Base-by-base conservation (phyloP, 106 monocot genomes). In the Gastrodia elata region DNA sequence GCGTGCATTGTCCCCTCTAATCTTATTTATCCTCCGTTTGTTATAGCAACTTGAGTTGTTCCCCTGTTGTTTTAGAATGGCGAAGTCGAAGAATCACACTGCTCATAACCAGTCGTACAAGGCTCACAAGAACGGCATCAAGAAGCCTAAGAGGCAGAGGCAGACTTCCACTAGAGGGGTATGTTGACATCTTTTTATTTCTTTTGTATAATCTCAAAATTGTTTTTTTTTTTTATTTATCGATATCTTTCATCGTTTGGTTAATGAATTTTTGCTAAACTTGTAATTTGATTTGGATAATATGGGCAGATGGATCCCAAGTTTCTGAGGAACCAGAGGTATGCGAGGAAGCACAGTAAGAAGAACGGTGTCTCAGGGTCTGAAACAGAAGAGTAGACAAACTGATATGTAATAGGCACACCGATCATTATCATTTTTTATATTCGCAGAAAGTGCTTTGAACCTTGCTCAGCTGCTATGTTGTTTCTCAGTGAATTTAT, bases 51-150 rank as follows among this genome's bases (percentile, higher is more conserved):
- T 40, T 41, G 39, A 68, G n/a, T 68, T 68, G 0, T 40, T 69
- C 20, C 40, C 13, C 26, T 25, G 8, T 0, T 18, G 20, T 0
- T 8, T 69, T 40, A 39, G 25, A 77, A 86, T 82, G 86, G 86
- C 86, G 67, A 86, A 86, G 80, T 86, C 86, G 82, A 86, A 86
- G 86, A 86, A 86, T 55, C 86, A 86, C 82, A 86, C 86, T 24
- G 86, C 86, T 27, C 86, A 86, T 77, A 83, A 86, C 74, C 82
- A 86, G 74, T 80, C 79, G 2, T 68, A 77, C 80, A 86, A 86
- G 77, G 86, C 86, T 28, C 86, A 86, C 80, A 86, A 41, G 86
- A 86, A 86, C 65, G 86, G 82, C 0, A 86, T 86, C 82, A 86
- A 86, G 82, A 86, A 86, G 77, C 82, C 86, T 39, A 76, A 73